Evolutionary conservation across 225 moss, liverwort and hornwort genomes (phyloP), one percentile per base, ranked within the genome.

Genomic region (Bryoerythrophyllum caledonicum): DNA sequence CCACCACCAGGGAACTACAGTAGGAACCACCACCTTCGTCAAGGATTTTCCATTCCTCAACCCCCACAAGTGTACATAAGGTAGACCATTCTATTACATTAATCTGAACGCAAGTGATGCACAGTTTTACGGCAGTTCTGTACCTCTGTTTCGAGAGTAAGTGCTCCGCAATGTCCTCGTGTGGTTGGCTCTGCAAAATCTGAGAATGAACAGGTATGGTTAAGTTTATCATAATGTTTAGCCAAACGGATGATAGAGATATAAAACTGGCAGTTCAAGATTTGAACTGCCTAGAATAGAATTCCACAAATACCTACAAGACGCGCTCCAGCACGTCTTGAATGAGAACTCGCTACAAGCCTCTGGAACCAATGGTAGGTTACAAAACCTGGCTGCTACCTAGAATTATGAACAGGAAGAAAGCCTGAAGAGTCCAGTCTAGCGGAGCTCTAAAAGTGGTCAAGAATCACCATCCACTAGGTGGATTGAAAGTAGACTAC

Each of bases 391-490:
- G 63, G 54, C 54, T 73, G 74, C 79, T 68, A 79, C 59, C 81
- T 84, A 82, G 52, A 74, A 51, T 79, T 82, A 84, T 82, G 53
- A 79, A 84, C 82, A 84, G 66, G 64, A 65, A 53, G 60, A 70
- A 71, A 77, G 74, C 53, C 71, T 51, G 14, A 69, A 55, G 24
- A 43, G 66, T 24, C 57, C 63, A 73, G 62, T 37, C 67, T 35
- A 70, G 70, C 43, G 24, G 76, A 71, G 71, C 84, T 73, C 77
- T 71, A 38, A 49, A 74, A 35, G 62, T 53, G 76, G 62, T 74
- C 76, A 82, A 79, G 80, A 83, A 82, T 86, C 76, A 67, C 66
- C 79, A 79, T 79, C 81, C 82, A 82, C 25, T 2, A 59, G 2
- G 28, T 74, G 73, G 81, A 74, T 67, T 70, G 52, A 43, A 81